Evolutionary conservation across 164 flowering plant genomes (phyloP).

Genomic region (Vitis amurensis): DNA sequence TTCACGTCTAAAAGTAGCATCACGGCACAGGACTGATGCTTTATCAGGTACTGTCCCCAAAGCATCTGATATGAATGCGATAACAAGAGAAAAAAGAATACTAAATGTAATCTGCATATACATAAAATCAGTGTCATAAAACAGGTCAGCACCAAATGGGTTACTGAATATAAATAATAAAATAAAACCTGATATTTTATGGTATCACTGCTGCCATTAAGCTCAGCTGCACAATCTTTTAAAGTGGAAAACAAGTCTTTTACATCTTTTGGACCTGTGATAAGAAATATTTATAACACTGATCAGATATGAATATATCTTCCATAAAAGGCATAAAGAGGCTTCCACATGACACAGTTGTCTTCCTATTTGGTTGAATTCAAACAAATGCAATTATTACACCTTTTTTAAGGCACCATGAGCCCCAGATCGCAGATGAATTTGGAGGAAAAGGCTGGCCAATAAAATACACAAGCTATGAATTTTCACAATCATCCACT

Average conservation of each 20-base stretch:
- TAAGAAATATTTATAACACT: constrained; percentile 9
- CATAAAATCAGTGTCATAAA: constrained; percentile 6
- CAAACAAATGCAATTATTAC: no score
- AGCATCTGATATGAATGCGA: constrained; percentile 89
- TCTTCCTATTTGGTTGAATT: no score
- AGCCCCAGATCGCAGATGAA: no score
- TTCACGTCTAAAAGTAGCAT: constrained; percentile 74
- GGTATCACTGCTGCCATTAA: constrained; percentile 39
- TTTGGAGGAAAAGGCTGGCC: no score
- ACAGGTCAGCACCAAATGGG: neutral
- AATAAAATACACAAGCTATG: no score
- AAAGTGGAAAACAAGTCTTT: constrained; percentile 62
- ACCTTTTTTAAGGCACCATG: no score
- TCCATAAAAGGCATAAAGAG: no score
- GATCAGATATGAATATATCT: neutral
- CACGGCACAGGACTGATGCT: constrained; percentile 62
- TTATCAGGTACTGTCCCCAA: constrained; percentile 74
- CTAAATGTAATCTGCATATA: constrained; percentile 70
- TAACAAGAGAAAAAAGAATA: constrained; percentile 76
- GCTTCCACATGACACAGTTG: no score
- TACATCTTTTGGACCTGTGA: constrained; percentile 80
- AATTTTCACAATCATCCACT: no score
- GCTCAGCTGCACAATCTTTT: constrained; percentile 70
- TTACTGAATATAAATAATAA: neutral
- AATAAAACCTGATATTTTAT: constrained; percentile 68